These are phyloP conservation scores for Tephrocybe rancida DNA, from an alignment of 768 basidiomycete genomes.

Conservation along the genomic window DNA sequence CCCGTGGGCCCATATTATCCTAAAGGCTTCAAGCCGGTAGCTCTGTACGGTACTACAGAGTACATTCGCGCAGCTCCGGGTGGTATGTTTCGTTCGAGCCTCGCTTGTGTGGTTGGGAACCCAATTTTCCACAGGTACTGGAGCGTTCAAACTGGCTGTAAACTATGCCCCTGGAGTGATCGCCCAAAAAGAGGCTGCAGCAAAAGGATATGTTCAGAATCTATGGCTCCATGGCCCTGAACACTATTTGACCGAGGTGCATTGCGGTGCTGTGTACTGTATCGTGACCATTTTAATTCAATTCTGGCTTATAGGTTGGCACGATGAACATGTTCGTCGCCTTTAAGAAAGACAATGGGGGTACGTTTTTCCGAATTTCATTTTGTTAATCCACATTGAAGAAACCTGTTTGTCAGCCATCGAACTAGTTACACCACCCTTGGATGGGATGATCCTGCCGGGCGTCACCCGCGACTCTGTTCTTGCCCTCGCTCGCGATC, in stretches of 20 bases:
- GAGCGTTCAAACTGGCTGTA: conserved; percentile 84
- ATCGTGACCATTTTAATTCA: conserved; percentile 35
- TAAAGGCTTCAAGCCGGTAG: conserved; percentile 87
- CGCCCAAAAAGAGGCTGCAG: conserved; percentile 78
- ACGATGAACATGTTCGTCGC: conserved; percentile 94
- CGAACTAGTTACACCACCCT: conserved; percentile 86
- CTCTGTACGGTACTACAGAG: conserved; percentile 84
- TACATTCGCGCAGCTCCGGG: conserved; percentile 86
- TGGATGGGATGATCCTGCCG: conserved; percentile 91
- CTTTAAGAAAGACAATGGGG: conserved; percentile 69
- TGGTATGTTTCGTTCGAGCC: conserved; percentile 43
- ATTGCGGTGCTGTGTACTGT: neutral
- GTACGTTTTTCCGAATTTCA: conserved; percentile 29
- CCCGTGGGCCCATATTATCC: conserved; percentile 89
- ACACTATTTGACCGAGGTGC: conserved; percentile 53
- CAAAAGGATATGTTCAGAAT: conserved; percentile 83
- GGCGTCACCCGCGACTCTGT: conserved; percentile 91
- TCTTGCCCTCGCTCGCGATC: conserved; percentile 68
- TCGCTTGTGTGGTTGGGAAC: neutral
- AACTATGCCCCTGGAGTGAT: conserved; percentile 90
- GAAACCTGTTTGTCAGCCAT: conserved; percentile 41
- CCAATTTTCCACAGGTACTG: conserved; percentile 56
- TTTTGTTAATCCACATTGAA: neutral
- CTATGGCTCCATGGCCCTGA: conserved; percentile 86
- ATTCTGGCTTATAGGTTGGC: conserved; percentile 57